Conservation (phyloP, 805 yeast genomes). For the Candida golubevii region DNA sequence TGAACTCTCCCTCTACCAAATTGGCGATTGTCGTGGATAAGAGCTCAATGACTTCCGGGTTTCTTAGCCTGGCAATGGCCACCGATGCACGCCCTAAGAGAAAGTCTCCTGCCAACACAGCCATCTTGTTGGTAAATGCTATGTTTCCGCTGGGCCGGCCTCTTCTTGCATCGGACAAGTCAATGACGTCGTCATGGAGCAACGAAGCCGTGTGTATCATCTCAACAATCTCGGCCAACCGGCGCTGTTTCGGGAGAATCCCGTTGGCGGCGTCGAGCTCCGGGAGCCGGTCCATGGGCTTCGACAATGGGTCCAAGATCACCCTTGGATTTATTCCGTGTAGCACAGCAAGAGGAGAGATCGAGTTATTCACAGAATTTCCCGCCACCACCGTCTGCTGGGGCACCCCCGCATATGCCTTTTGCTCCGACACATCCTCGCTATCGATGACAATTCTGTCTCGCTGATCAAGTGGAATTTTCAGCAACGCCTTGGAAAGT, state of each 20-base stretch:
- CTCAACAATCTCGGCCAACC: conserved; percentile 95
- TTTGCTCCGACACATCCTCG: conserved; percentile 63
- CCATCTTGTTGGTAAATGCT: conserved; percentile 96
- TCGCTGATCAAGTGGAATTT: conserved; percentile 68
- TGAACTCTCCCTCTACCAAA: conserved; percentile 96
- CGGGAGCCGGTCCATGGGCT: conserved; percentile 72
- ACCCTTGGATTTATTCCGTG: conserved; percentile 89
- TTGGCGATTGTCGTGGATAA: conserved; percentile 95
- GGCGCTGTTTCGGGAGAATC: conserved; percentile 88
- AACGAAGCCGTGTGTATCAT: conserved; percentile 97
- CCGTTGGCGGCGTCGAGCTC: conserved; percentile 59
- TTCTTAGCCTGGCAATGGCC: conserved; percentile 85
- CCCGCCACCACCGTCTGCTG: conserved; percentile 54
- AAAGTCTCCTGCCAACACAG: conserved; percentile 95
- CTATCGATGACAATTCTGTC: conserved; percentile 58
- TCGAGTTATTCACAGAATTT: conserved; percentile 53
- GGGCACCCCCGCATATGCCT: conserved; percentile 57
- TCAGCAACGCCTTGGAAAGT: conserved; percentile 72
- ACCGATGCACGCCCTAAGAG: conserved; percentile 94
- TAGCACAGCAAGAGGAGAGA: conserved; percentile 77
- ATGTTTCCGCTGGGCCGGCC: conserved; percentile 89
- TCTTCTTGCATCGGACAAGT: conserved; percentile 80
- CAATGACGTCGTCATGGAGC: conserved; percentile 96
- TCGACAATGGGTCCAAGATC: conserved; percentile 75
- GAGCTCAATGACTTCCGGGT: conserved; percentile 95